Evolutionary conservation across 768 basidiomycete genomes (phyloP), one percentile per base, ranked within the genome.

Genomic region (Termitomyces sp.): DNA sequence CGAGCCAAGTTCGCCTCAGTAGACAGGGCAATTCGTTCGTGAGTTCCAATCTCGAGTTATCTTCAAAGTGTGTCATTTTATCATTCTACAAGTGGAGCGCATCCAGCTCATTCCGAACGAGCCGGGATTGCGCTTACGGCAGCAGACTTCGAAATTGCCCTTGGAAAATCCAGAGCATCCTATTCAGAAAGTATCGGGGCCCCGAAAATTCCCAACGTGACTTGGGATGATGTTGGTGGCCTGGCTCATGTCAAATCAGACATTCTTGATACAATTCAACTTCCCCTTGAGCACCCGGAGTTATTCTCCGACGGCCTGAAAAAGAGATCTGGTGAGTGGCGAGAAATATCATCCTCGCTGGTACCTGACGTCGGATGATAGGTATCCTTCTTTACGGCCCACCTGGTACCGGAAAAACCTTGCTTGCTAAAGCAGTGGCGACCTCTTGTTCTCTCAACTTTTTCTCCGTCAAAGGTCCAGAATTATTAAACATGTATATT

Each of bases 151-250:
- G 80, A 87, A 3, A 55, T 62, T 15, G 93, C 92, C 0, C 75
- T 98, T 19, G 76, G 78, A 12, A 81, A 85, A 58, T 88, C 89
- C 12, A 77, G 94, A 53, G 73, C 81, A 10, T 81, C 88, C 0
- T 95, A 95, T 69, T 89, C 91, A 8, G 91, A 94, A 67, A 92
- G 82, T 65, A 96, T 98, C 58, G 96, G 95, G n/a, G 93, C 94
- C 26, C 97, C 97, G 0, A 94, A 89, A 62, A 99, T 99, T 37
- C 97, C 97, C 1, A 88, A 80, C 60, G 94, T 99, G 0, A 81
- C 88, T 0, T 99, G 97, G 97, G 94, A 98, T 68, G 97, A 99
- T 68, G 89, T 99, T 12, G 97, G 97, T 28, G 97, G 97, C 4
- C 74, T 99, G 11, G 86, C 84, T 2, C 73, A 78, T 58, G 92